A percentile compares a stretch with the other conserved stretches of the same genome.
Conservation (phyloP, 176 grass and related monocot genomes). For the Urochloa ruziziensis region DNA sequence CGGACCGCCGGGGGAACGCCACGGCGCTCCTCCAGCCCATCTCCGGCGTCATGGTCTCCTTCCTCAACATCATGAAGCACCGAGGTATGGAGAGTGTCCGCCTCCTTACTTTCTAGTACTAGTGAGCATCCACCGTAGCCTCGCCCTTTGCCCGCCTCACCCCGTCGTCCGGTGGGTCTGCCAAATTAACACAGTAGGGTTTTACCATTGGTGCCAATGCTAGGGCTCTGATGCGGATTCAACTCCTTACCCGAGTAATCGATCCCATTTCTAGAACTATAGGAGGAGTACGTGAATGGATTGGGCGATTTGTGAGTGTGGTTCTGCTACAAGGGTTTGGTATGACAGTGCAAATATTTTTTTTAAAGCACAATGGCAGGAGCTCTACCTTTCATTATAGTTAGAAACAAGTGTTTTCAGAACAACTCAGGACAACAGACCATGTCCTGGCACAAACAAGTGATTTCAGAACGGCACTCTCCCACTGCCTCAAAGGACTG, state of each 20-base stretch:
- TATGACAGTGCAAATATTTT: not conserved
- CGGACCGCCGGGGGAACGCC: constrained; percentile 66
- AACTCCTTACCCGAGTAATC: not conserved
- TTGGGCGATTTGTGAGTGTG: not conserved
- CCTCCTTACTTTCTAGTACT: not conserved
- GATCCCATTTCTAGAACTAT: not conserved
- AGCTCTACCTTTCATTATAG: too few relatives aligned
- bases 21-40: constrained; percentile 73
- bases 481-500: too few relatives aligned
- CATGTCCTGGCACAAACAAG: too few relatives aligned
- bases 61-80: constrained; percentile 95
- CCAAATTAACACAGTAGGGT: not conserved
- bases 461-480: too few relatives aligned
- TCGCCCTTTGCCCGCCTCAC: not conserved
- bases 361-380: too few relatives aligned
- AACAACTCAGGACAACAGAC: too few relatives aligned
- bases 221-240: not conserved
- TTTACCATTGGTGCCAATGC: not conserved
- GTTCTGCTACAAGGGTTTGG: not conserved
- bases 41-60: constrained; percentile 85
- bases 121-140: not conserved
- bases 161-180: not conserved
- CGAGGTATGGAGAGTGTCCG: constrained; percentile 52
- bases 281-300: too few relatives aligned
- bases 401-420: too few relatives aligned